These are phyloP conservation scores for Acacia pycnantha DNA, from an alignment of 331 rosid genomes.

Conservation along the genomic window DNA sequence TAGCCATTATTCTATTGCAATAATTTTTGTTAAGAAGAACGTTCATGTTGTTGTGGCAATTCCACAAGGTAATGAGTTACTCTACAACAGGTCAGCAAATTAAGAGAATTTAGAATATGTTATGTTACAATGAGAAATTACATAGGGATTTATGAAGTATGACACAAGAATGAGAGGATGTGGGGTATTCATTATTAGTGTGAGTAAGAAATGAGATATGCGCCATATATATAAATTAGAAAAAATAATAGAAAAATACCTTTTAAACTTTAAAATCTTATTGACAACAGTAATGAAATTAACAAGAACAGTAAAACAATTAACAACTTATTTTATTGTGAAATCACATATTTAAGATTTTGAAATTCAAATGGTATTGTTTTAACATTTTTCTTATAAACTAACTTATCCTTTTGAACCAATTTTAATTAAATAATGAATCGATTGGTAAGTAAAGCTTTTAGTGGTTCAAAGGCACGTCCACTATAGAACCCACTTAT, in stretches of 20 bases:
- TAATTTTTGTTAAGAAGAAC: no score
- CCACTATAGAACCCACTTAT: not conserved
- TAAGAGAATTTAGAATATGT: not conserved
- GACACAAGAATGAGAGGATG: not conserved
- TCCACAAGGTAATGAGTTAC: no score
- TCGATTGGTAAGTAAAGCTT: not conserved
- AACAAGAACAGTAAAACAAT: no score
- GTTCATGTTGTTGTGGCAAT: no score
- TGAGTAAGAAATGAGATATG: not conserved
- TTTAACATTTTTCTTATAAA: not conserved
- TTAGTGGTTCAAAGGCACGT: not conserved
- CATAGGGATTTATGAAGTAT: not conserved
- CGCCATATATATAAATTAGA: not conserved
- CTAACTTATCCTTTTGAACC: not conserved
- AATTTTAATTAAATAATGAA: not conserved
- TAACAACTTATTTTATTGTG: no score
- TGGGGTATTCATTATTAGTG: not conserved
- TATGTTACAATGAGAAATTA: not conserved
- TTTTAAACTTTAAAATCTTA: no score
- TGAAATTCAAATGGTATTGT: no score
- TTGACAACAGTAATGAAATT: no score
- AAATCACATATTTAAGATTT: no score
- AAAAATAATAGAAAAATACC: no score
- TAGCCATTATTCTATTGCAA: no score
- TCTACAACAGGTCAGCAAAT: not conserved